phyloP scores from a whole-genome alignment of 2,329 filamentous ascomycete genomes.

The Calonectria montana region DNA sequence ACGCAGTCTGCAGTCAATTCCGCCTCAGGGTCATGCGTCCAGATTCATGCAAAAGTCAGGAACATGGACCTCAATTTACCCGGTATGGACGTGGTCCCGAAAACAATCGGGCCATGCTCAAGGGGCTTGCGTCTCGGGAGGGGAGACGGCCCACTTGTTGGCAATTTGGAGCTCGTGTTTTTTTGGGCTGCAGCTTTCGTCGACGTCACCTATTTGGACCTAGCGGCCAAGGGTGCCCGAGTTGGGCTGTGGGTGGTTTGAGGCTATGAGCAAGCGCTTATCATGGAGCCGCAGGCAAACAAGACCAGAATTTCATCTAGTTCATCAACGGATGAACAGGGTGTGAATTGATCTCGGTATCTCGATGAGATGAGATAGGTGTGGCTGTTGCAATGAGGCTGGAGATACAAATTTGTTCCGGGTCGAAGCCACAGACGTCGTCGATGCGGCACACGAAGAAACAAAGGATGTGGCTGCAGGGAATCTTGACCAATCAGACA shows the following conservation, averaged over 20 bases:
- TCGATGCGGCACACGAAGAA: background rate
- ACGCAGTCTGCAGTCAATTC: background rate
- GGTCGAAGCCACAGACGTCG: constrained; percentile 1
- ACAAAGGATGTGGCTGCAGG: background rate
- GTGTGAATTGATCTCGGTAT: too few species aligned
- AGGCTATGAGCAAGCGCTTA: background rate
- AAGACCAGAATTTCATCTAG: background rate
- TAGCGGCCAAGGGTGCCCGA: background rate
- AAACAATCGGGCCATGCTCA: background rate
- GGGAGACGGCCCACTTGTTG: background rate
- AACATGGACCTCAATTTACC: background rate
- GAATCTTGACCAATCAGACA: background rate
- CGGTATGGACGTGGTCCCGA: background rate
- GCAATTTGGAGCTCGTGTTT: constrained; percentile 6
- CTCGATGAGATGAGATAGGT: background rate
- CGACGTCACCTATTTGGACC: background rate
- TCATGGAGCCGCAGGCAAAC: background rate
- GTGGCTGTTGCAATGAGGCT: background rate
- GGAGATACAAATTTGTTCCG: background rate
- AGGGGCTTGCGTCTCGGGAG: background rate
- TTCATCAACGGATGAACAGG: background rate
- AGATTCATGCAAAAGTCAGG: background rate
- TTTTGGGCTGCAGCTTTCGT: background rate
- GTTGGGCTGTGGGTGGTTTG: background rate
- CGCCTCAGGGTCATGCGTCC: background rate